Base-by-base conservation (phyloP, 495 filamentous ascomycete species). In the Aspergillus wentii region DNA sequence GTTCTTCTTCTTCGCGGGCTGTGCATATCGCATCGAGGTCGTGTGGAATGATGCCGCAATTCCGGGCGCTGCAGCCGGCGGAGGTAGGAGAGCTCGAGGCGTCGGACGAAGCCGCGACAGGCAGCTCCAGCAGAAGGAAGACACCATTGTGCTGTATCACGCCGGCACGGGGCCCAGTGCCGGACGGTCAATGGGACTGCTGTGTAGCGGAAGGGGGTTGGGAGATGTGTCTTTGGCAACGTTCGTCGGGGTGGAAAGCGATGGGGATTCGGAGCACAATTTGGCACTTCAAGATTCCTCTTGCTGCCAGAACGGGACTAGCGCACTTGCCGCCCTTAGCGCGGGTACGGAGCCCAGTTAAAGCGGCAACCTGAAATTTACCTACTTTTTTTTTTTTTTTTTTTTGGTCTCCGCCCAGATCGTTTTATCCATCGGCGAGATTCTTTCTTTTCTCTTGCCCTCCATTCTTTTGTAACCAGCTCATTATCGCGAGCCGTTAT, bases 61-160 rank as follows among this genome's bases (percentile, higher is more conserved):
- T 44, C 33, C 37, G 40, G 62, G 39, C 39, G 61, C 52, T 49
- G 62, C 42, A 49, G 51, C 41, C 57, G 52, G 46, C 30, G 57
- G 51, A 44, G 57, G 59, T 48, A 52, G 55, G 36, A 54, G 51
- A 41, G 53, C 55, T 56, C 55, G 74, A 68, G 61, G 72, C 64
- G 66, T 73, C 57, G 48, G 48, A 15, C 63, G 64, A 40, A 71
- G 61, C 51, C 56, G 57, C 42, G 72, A 67, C 42, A 87, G 73
- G 62, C 81, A 85, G 64, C 78, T 71, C 73, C 79, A 78, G 68
- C 82, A 82, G 46, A 71, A 76, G 35, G 76, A 62, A 44, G 78
- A 81, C 57, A 76, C 79, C 84, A 87, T 87, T 55, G 56, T 54
- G 48, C 42, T 51, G 35, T 27, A 28, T 39, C 38, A 39, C 52